Conservation (phyloP, 2,329 filamentous ascomycete genomes). For the Sordariomycetes sp. region DNA sequence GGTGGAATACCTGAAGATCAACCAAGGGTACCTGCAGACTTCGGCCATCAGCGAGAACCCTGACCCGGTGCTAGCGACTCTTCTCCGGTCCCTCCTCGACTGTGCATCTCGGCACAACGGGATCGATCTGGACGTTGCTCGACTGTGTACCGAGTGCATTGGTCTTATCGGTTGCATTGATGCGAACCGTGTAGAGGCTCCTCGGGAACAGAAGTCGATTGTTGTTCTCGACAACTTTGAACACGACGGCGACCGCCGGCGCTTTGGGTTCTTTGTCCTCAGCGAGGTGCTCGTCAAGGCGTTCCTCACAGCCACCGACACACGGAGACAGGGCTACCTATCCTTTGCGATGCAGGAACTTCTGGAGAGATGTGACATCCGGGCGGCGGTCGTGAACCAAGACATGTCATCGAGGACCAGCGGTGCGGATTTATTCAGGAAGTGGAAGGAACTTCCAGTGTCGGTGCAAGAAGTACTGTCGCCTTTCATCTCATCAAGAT, state of each 20-base stretch:
- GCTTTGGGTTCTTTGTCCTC: conserved; percentile 76
- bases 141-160: conserved; percentile 67
- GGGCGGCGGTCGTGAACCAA: conserved; percentile 32
- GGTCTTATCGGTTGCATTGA: conserved; percentile 87
- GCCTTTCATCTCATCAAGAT: conserved; percentile 78
- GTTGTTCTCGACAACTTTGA: conserved; percentile 82
- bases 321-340: conserved; percentile 76
- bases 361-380: conserved; percentile 64
- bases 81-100: conserved; percentile 72
- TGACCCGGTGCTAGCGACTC: conserved; percentile 54
- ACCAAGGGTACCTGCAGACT: conserved; percentile 69
- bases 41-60: conserved; percentile 75
- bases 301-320: conserved; percentile 82
- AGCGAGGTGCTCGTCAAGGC: conserved; percentile 82
- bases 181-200: conserved; percentile 73
- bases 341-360: conserved; percentile 93
- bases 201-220: conserved; percentile 68
- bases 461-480: conserved; percentile 68
- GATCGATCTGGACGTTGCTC: conserved; percentile 50
- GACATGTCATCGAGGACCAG: conserved; percentile 24
- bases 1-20: conserved; percentile 52
- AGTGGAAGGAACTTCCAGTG: conserved; percentile 70
- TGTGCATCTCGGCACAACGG: conserved; percentile 70
- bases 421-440: conserved; percentile 48
- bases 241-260: conserved; percentile 60